Percentiles rank a stretch among this genome's conserved stretches.
Evolutionary conservation across 148 eudicot genomes (phyloP).

Genomic region (Rhododendron vialii): DNA sequence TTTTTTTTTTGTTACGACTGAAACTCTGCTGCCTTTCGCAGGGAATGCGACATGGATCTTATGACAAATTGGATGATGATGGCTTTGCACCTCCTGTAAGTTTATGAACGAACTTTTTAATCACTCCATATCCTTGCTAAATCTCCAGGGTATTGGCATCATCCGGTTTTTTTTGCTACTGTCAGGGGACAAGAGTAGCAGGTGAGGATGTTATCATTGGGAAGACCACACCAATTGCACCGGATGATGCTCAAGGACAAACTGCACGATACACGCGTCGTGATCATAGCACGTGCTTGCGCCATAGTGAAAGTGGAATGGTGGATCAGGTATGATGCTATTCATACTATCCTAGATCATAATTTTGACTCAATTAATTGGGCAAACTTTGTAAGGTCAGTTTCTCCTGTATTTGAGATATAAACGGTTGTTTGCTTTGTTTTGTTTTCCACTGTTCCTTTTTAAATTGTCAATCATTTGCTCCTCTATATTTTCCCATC

Average conservation of each 20-base stretch:
- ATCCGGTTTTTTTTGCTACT: background rate
- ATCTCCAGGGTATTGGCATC: background rate
- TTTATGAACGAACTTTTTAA: background rate
- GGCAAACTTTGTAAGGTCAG: background rate
- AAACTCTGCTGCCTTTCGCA: conserved; percentile 8
- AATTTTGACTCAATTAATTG: background rate
- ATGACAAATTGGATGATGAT: conserved; percentile 93
- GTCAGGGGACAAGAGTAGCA: conserved; percentile 28
- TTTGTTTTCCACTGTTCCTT: background rate
- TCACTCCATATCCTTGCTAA: background rate
- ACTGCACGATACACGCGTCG: conserved; percentile 13
- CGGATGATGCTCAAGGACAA: conserved; percentile 14
- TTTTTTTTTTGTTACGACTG: background rate
- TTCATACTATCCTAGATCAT: background rate
- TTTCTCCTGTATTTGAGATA: background rate
- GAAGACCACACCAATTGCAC: conserved; percentile 18
- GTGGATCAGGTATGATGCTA: conserved; percentile 14
- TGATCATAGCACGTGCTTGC: conserved; percentile 21
- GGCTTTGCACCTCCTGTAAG: conserved; percentile 97
- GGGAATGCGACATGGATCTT: conserved; percentile 99
- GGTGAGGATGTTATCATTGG: conserved; percentile 23
- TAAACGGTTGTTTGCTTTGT: background rate
- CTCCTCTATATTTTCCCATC: background rate
- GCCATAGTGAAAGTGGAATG: conserved; percentile 21
- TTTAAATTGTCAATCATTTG: background rate